Conservation (phyloP, 331 rosid species). For the Acacia pycnantha region DNA sequence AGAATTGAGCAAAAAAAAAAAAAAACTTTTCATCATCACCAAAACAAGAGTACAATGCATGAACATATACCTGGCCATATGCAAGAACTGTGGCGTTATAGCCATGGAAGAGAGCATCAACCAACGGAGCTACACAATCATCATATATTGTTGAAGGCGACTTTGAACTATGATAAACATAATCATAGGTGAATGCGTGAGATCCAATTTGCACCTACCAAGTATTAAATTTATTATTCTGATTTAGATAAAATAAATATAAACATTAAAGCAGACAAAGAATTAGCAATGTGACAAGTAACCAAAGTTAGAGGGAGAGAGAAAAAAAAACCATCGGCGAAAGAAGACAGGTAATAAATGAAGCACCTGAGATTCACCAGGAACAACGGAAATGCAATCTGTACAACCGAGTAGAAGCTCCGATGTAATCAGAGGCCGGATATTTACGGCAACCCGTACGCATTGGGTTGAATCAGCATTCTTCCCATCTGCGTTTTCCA, state of each 20-base stretch:
- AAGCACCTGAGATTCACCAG: conserved; percentile 89
- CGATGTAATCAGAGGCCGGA: conserved; percentile 78
- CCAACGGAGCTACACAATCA: conserved; percentile 86
- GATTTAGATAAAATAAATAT: not conserved
- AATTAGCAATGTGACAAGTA: not conserved
- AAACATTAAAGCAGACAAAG: not conserved
- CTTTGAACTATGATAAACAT: conserved; percentile 62
- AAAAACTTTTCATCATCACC: not conserved
- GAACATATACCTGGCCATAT: conserved; percentile 79
- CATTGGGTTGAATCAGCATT: conserved; percentile 56
- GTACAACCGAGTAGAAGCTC: conserved; percentile 90
- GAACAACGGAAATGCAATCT: conserved; percentile 80
- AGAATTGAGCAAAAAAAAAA: not conserved
- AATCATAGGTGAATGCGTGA: conserved; percentile 81
- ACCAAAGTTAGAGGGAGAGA: not conserved
- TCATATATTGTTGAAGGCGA: conserved; percentile 54
- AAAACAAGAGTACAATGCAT: not conserved
- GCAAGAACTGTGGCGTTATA: conserved; percentile 98
- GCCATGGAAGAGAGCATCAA: conserved; percentile 81
- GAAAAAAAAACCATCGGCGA: not conserved
- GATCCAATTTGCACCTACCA: conserved; percentile 85
- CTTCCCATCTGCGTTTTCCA: conserved; percentile 66
- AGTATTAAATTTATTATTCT: not conserved
- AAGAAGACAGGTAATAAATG: not conserved
- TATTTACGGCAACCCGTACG: conserved; percentile 84